phyloP scores from a whole-genome alignment of 192 early-diverging fungal species.

The Nowakowskiella sp. region DNA sequence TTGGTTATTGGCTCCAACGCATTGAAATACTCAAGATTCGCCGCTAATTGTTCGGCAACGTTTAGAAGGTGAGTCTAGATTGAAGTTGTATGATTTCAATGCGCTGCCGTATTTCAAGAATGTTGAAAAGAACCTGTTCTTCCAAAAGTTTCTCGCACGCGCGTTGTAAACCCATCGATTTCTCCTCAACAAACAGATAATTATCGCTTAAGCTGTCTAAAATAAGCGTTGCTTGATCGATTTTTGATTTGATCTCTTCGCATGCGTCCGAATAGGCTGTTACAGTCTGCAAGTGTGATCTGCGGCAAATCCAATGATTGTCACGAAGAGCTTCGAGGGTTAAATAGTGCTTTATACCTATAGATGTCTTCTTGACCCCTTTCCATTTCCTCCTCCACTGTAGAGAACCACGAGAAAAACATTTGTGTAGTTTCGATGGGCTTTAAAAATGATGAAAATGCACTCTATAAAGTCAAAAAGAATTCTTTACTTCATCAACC shows the following conservation, averaged over 20 bases:
- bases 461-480: no score
- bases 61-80: constrained; percentile 47
- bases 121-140: constrained; percentile 41
- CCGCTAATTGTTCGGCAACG: constrained; percentile 48
- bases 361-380: constrained; percentile 81
- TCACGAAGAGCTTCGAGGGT: constrained; percentile 8
- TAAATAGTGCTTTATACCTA: constrained; percentile 36
- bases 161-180: constrained; percentile 66
- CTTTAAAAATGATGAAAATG: no score
- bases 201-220: constrained; percentile 57
- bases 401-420: constrained; percentile 91
- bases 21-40: constrained; percentile 69
- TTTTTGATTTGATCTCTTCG: constrained; percentile 53
- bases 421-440: constrained; percentile 82
- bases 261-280: constrained; percentile 52
- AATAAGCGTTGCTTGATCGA: constrained; percentile 45
- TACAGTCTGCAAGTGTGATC: constrained; percentile 55
- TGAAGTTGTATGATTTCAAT: constrained; percentile 8
- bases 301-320: constrained; percentile 15
- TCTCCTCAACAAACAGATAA: constrained; percentile 71
- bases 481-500: no score
- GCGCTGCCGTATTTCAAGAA: background rate
- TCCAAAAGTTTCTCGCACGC: constrained; percentile 72
- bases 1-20: constrained; percentile 73
- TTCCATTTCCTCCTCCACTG: constrained; percentile 73